A percentile compares a stretch with the other conserved stretches of the same genome.
These are phyloP conservation scores for Cenchrus purpureus DNA, from an alignment of 176 grass and related monocot species.

Conservation along the genomic window DNA sequence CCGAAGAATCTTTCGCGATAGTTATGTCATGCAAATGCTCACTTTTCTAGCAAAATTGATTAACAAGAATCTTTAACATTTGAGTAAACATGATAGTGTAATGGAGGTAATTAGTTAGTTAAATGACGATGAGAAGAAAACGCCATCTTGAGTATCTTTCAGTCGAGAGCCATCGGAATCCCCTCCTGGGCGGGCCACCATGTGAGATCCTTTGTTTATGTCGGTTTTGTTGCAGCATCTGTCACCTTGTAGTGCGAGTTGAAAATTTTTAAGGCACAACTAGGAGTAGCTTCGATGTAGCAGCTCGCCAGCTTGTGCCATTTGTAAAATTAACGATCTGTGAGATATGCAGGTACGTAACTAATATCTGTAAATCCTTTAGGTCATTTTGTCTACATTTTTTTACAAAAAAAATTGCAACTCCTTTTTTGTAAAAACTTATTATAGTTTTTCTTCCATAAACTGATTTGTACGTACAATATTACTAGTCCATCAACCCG, in stretches of 20 bases:
- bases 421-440: no score
- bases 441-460: no score
- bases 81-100: background rate
- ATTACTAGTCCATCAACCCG: no score
- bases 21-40: background rate
- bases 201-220: background rate
- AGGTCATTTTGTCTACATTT: no score
- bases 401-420: no score
- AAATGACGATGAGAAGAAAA: background rate
- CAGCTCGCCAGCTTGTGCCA: background rate
- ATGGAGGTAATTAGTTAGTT: background rate
- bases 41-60: constrained; percentile 3
- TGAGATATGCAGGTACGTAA: background rate
- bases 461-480: no score
- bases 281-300: background rate
- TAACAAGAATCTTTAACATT: background rate
- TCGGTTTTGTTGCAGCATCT: constrained; percentile 3
- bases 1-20: constrained; percentile 23
- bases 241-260: background rate
- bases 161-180: constrained; percentile 15
- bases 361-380: background rate
- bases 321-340: background rate
- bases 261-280: background rate
- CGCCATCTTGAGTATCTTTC: constrained; percentile 20
- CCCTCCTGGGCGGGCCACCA: background rate